Conservation (phyloP, 306 rosid genomes). For the Cicer arietinum region DNA sequence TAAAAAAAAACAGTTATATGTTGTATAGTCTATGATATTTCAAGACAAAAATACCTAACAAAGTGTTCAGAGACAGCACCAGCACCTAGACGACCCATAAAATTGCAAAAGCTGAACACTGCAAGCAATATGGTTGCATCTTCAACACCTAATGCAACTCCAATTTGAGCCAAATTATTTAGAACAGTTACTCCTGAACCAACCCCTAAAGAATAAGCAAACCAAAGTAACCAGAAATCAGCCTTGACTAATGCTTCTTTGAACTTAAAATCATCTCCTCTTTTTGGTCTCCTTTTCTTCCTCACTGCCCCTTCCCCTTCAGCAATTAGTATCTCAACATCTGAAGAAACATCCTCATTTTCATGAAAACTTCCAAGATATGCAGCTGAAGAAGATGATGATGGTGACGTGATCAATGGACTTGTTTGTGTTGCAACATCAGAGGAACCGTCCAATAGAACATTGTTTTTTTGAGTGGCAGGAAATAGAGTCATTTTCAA, state of each 20-base stretch:
- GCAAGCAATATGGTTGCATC: conserved; percentile 72
- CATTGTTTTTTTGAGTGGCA: conserved; percentile 37
- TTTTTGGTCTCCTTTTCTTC: conserved; percentile 73
- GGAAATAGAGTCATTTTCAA: conserved; percentile 81
- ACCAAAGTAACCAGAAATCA: conserved; percentile 95
- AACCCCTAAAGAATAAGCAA: conserved; percentile 71
- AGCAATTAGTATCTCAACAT: conserved; percentile 77
- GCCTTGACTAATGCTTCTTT: conserved; percentile 77
- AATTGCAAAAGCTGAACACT: conserved; percentile 85
- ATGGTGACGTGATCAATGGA: conserved; percentile 54
- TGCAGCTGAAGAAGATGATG: conserved; percentile 66
- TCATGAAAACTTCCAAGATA: conserved; percentile 61
- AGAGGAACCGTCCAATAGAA: conserved; percentile 53
- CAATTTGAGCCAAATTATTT: conserved; percentile 90
- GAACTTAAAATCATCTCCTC: conserved; percentile 90
- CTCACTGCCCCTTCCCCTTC: conserved; percentile 85
- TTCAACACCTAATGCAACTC: conserved; percentile 66
- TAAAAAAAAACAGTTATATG: neutral
- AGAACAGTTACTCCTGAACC: conserved; percentile 85
- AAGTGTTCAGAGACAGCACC: conserved; percentile 86
- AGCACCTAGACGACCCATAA: conserved; percentile 79
- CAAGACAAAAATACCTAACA: conserved; percentile 61
- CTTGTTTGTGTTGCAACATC: conserved; percentile 47
- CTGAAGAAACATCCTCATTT: conserved; percentile 66
- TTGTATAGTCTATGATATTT: conserved; percentile 1